These are phyloP conservation scores for Truncatella angustata DNA, from an alignment of 2,329 filamentous ascomycete genomes.

Conservation along the genomic window DNA sequence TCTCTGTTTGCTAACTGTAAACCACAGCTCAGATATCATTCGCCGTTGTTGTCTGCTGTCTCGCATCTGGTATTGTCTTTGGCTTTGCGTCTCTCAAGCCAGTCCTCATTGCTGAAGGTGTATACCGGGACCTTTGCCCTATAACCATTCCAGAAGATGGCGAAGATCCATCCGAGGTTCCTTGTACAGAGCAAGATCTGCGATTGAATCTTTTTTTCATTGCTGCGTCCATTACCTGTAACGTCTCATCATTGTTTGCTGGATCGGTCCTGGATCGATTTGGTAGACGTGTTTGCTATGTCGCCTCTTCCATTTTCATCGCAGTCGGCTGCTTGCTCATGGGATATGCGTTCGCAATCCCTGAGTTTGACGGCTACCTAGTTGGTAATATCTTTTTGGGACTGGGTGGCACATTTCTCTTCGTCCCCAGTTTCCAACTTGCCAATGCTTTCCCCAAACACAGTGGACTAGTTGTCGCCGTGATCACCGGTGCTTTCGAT, in stretches of 20 bases:
- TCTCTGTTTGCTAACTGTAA: background rate
- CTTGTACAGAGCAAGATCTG: slow-evolving; percentile 52
- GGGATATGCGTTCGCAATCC: slow-evolving; percentile 53
- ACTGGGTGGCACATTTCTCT: slow-evolving; percentile 61
- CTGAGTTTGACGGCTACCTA: slow-evolving; percentile 58
- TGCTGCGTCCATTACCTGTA: slow-evolving; percentile 65
- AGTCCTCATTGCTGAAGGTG: slow-evolving; percentile 55
- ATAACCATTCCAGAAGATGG: slow-evolving; percentile 39
- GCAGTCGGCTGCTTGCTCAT: slow-evolving; percentile 58
- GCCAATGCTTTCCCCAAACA: slow-evolving; percentile 62
- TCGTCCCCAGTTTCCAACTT: slow-evolving; percentile 64
- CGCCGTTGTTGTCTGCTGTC: slow-evolving; percentile 64
- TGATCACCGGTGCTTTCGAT: slow-evolving; percentile 64
- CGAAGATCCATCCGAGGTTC: slow-evolving; percentile 20
- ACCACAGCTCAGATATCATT: slow-evolving; percentile 56
- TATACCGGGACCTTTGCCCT: slow-evolving; percentile 54
- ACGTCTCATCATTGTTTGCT: slow-evolving; percentile 64
- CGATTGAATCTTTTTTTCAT: slow-evolving; percentile 70
- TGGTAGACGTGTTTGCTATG: slow-evolving; percentile 61
- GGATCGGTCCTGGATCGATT: slow-evolving; percentile 66
- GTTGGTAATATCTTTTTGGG: slow-evolving; percentile 59
- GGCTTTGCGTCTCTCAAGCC: slow-evolving; percentile 66
- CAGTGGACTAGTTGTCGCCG: slow-evolving; percentile 58
- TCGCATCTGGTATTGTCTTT: slow-evolving; percentile 64
- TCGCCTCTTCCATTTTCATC: slow-evolving; percentile 59